Percentiles rank a stretch among this genome's conserved stretches.
phyloP scores from a whole-genome alignment of 768 basidiomycete genomes.

The Trametopsis cervina region DNA sequence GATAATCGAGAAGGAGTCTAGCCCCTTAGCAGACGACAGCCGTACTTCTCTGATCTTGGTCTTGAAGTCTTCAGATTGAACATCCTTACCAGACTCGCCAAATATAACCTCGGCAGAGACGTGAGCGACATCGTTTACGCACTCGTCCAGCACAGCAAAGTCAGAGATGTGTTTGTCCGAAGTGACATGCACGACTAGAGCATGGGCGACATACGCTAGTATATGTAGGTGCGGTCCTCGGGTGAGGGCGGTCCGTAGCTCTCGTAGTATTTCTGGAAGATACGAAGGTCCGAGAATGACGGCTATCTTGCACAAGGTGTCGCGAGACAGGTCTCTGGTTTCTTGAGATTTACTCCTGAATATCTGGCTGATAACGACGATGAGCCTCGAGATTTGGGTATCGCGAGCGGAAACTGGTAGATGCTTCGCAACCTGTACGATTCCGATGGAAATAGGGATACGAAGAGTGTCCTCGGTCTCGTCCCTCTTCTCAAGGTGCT shows the following conservation, averaged over 20 bases:
- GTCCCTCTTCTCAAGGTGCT: slow-evolving; percentile 78
- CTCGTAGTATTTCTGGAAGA: slow-evolving; percentile 66
- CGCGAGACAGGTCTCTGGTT: slow-evolving; percentile 79
- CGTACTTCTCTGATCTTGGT: slow-evolving; percentile 92
- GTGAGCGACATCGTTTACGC: slow-evolving; percentile 72
- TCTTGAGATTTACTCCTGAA: slow-evolving; percentile 93
- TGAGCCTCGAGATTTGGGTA: slow-evolving; percentile 62
- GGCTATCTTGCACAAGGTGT: slow-evolving; percentile 76
- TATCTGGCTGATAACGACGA: slow-evolving; percentile 84
- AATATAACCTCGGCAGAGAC: slow-evolving; percentile 88
- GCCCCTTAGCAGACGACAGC: slow-evolving; percentile 70
- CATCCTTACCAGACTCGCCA: slow-evolving; percentile 88
- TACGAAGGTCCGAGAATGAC: slow-evolving; percentile 66
- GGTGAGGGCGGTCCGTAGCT: slow-evolving; percentile 75
- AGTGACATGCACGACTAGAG: slow-evolving; percentile 77
- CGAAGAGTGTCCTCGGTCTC: slow-evolving; percentile 78
- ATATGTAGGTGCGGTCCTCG: slow-evolving; percentile 95
- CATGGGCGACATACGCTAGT: slow-evolving; percentile 77
- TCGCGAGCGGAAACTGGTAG: slow-evolving; percentile 60
- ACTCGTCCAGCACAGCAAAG: slow-evolving; percentile 66
- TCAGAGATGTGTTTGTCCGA: slow-evolving; percentile 43
- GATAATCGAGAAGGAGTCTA: slow-evolving; percentile 80
- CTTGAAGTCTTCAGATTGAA: slow-evolving; percentile 84
- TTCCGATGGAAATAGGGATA: slow-evolving; percentile 83
- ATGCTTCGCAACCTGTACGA: slow-evolving; percentile 76